phyloP scores from a whole-genome alignment of 1,284 basidiomycete genomes.

The Boletellus sp. region DNA sequence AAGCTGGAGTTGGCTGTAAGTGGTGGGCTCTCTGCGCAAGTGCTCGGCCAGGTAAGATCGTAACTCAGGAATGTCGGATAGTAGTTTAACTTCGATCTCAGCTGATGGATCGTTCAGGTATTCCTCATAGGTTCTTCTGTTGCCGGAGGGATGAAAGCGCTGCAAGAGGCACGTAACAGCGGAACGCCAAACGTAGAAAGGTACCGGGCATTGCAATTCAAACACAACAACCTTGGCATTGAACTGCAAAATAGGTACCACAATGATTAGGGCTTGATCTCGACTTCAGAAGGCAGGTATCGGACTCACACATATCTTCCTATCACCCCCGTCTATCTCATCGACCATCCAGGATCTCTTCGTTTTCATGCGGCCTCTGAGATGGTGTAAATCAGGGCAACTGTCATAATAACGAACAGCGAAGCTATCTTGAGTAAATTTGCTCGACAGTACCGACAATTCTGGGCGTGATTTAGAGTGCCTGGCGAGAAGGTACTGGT shows the following conservation, averaged over 20 bases:
- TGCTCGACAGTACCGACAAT: slow-evolving; percentile 22
- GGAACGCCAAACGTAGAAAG: slow-evolving; percentile 7
- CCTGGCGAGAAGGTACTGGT: not conserved
- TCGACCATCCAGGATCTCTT: not conserved
- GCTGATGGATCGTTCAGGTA: no score
- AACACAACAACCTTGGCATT: slow-evolving; percentile 4
- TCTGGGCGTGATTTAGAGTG: not conserved
- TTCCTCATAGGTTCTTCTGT: no score
- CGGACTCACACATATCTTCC: no score
- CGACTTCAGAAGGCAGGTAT: no score
- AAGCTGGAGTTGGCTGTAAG: not conserved
- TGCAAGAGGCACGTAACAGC: not conserved
- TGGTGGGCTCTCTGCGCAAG: not conserved
- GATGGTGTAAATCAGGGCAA: not conserved
- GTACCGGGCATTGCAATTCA: slow-evolving; percentile 4
- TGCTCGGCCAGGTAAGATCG: not conserved
- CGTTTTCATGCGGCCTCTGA: not conserved
- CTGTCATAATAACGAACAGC: slow-evolving; percentile 7
- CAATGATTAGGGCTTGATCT: no score
- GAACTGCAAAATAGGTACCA: not conserved
- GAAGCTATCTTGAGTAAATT: slow-evolving; percentile 8
- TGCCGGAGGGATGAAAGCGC: not conserved
- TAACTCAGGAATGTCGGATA: not conserved
- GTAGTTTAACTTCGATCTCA: no score
- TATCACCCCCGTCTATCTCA: no score